Evolutionary conservation across 345 rosid genomes (phyloP).

Genomic region (Populus nigra): DNA sequence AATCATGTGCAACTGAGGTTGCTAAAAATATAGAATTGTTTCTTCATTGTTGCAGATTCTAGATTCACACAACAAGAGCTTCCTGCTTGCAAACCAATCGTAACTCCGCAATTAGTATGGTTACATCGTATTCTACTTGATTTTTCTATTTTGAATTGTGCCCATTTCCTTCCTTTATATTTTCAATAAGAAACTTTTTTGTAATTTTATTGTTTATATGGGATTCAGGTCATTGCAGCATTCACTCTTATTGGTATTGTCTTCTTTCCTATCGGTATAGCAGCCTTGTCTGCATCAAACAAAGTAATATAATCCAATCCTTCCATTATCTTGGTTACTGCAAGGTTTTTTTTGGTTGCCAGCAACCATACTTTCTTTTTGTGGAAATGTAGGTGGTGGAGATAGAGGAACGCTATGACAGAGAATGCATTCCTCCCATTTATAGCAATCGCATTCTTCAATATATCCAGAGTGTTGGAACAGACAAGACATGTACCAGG

Average conservation of each 20-base stretch:
- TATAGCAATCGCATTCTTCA: not conserved
- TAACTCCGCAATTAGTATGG: conserved; percentile 30
- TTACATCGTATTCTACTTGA: no score
- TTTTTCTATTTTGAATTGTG: no score
- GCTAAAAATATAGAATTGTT: no score
- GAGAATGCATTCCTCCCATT: conserved; percentile 18
- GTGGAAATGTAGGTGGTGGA: conserved; percentile 26
- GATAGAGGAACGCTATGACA: conserved; percentile 25
- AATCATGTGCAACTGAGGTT: no score
- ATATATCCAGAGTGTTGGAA: conserved; percentile 7
- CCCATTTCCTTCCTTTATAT: no score
- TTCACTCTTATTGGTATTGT: conserved; percentile 15
- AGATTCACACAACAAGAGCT: conserved; percentile 39
- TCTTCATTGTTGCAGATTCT: conserved; percentile 22
- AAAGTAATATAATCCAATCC: conserved; percentile 9
- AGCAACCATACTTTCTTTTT: not conserved
- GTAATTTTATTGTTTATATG: not conserved
- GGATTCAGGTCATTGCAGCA: conserved; percentile 26
- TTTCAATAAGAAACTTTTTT: not conserved
- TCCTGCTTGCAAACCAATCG: conserved; percentile 35
- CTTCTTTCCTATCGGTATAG: conserved; percentile 28
- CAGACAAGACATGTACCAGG: conserved; percentile 24
- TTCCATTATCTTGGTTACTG: not conserved
- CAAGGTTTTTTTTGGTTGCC: not conserved
- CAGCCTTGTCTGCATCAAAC: conserved; percentile 27